Evolutionary conservation across 2,329 filamentous ascomycete species (phyloP).

Genomic region (Nannizzia gypsea): DNA sequence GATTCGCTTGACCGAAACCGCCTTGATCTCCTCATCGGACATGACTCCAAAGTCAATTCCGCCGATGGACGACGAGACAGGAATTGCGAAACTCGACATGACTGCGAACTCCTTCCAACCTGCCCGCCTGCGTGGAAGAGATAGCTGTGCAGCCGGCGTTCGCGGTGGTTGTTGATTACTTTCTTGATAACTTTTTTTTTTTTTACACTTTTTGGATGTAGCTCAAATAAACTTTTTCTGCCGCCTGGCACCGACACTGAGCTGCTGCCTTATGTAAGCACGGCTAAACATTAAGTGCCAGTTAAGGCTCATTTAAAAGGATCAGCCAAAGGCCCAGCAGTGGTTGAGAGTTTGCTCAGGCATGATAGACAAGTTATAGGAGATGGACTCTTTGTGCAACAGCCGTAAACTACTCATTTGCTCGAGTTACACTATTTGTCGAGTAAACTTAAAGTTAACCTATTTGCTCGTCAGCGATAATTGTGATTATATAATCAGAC

Average conservation of each 20-base stretch:
- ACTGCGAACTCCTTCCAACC: background rate
- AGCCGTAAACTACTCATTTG: no score
- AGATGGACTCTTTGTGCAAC: no score
- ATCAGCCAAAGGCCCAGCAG: no score
- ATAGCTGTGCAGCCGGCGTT: background rate
- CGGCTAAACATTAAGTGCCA: background rate
- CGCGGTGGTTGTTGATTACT: background rate
- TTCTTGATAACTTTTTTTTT: slow-evolving; percentile 1
- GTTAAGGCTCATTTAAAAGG: background rate
- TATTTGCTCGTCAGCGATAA: no score
- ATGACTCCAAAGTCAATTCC: slow-evolving; percentile 86
- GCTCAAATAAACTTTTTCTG: slow-evolving; percentile 29
- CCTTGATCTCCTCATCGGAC: slow-evolving; percentile 67
- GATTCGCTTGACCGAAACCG: slow-evolving; percentile 85
- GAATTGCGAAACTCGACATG: slow-evolving; percentile 49
- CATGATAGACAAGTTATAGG: no score
- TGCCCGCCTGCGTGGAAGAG: background rate
- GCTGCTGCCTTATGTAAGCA: background rate
- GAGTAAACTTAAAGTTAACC: no score
- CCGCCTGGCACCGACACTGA: slow-evolving; percentile 21
- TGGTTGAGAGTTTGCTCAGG: no score
- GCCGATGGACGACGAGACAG: slow-evolving; percentile 69
- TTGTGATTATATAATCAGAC: background rate
- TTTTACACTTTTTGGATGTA: slow-evolving; percentile 4
- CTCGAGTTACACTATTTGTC: no score